Base-by-base conservation (phyloP, 495 filamentous ascomycete genomes). In the Friedmanniomyces simplex region DNA sequence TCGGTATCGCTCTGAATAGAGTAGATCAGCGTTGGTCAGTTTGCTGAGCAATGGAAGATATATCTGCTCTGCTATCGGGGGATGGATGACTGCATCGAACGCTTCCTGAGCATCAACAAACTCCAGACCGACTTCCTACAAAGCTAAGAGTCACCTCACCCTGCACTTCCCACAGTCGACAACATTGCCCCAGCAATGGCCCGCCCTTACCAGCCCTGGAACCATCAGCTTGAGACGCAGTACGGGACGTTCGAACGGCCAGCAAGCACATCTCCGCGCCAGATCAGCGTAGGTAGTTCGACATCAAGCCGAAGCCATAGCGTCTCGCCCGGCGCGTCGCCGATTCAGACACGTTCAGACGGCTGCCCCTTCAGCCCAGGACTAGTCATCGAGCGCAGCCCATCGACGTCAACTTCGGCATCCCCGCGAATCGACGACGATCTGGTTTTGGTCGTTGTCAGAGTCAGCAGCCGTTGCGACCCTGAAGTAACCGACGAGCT, bases 381-480 rank as follows among this genome's bases (percentile, higher is more conserved):
- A 1, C 22, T 60, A 25, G 37, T 54, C 50, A 49, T 48, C 42
- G 57, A 60, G 22, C 57, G 57, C 42, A 39, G 12, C 16, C n/a
- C 32, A 3, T 26, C 45, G 16, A 22, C 45, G 2, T 39, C 51
- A 5, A n/a, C n/a, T n/a, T n/a, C n/a, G n/a, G n/a, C n/a, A n/a
- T n/a, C n/a, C n/a, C 57, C 51, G 12, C 50, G 36, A 18, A 53
- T 16, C 39, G 59, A 57, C 48, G 55, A 57, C 55, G 55, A 57
- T 12, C 50, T 61, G 22, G 52, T 62, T 37, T 61, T 58, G 36
- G 59, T 46, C 41, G 45, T 26, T 16, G 55, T 62, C 11, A 49
- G 50, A 20, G 10, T 62, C 18, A 49, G 28, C 18, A 16, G 25
- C 22, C 11, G 12, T 4, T 49, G 48, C 32, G 30, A 39, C 5